Base-by-base conservation (phyloP, 148 eudicot genomes). In the Chenopodium berlandieri region DNA sequence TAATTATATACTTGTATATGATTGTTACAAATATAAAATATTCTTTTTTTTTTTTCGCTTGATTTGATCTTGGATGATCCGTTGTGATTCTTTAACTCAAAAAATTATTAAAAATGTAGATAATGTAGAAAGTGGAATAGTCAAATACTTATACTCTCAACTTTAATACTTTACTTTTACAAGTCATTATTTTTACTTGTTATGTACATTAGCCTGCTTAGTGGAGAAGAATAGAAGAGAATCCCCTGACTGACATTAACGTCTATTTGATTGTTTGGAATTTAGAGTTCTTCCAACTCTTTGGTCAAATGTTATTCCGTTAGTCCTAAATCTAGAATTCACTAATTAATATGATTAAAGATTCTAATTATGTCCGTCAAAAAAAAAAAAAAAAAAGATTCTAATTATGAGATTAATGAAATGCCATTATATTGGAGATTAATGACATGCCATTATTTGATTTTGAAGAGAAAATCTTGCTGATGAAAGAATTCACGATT, bases 181-280 rank as follows among this genome's bases (percentile, higher is more conserved):
- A 46, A 25, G 27, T 47, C 63, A 79, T 79, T 27, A 66, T 68
- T 16, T 78, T 79, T 71, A 56, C 81, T 71, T 79, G 46, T 4
- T 32, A 54, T 54, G 30, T 34, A 79, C 66, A 70, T 58, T 50
- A 71, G 68, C 67, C 16, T 70, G 81, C 75, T 56, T 34, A 54
- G n/a, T 77, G 79, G 73, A n/a, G 1, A 48, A 52, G 22, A 25
- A 50, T 3, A 37, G 75, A 20, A 72, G 31, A 3, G 17, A 71
- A 71, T 1, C 17, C 20, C 19, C 22, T 65, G 46, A 69, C 22
- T 69, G 0, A 31, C 34, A 4, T 40, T 20, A 9, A 76, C 11
- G 16, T 14, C 44, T 76, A 23, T 60, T 65, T 31, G 13, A 25
- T 66, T 46, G 44, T 14, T 78, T 44, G 37, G 71, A 27, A 78